Evolutionary conservation across 768 basidiomycete species (phyloP), one percentile per base, ranked within the genome.

Genomic region (Leccinellum luteum): DNA sequence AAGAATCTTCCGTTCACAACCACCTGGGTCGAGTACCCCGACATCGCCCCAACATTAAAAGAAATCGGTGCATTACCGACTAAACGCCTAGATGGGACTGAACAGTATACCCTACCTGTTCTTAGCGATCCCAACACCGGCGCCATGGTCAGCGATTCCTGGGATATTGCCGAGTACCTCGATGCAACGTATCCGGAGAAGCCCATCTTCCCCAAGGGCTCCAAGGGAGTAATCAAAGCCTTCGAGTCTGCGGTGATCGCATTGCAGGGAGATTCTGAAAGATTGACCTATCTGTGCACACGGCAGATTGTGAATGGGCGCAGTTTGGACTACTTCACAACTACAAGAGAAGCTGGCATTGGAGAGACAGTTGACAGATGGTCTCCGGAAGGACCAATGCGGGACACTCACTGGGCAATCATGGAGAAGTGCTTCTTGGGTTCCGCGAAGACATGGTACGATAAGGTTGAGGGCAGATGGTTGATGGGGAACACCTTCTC

Each of bases 281-380:
- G 64, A 34, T 38, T 60, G 13, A 48, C 63, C 51, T 5, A 69
- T 49, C 30, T 73, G 21, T 69, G 71, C n/a, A 23, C 60, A 1
- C 60, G 64, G 14, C 48, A 64, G 14, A 59, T 70, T 38, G 58
- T 82, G 55, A 73, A 69, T 28, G 66, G 72, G 4, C 60, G 56
- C 35, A 79, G 78, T 55, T 56, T 58, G 38, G 70, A 65, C 28
- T 76, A 75, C 64, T 83, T 79, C 60, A 61, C 74, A 19, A 48
- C 55, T 19, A 76, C 74, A 5, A 65, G 77, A 32, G 71, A 74
- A 55, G 55, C 15, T 3, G n/a, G 8, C 3, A 68, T 75, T 48
- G 76, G 76, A 6, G 67, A 59, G 44, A 64, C 66, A 14, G 58
- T 84, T 51, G 78, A 80, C 25, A 73, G 79, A 31, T 59, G 79